These are phyloP conservation scores for Cylindrodendrum hubeiense DNA, from an alignment of 2,329 filamentous ascomycete species.

Conservation along the genomic window DNA sequence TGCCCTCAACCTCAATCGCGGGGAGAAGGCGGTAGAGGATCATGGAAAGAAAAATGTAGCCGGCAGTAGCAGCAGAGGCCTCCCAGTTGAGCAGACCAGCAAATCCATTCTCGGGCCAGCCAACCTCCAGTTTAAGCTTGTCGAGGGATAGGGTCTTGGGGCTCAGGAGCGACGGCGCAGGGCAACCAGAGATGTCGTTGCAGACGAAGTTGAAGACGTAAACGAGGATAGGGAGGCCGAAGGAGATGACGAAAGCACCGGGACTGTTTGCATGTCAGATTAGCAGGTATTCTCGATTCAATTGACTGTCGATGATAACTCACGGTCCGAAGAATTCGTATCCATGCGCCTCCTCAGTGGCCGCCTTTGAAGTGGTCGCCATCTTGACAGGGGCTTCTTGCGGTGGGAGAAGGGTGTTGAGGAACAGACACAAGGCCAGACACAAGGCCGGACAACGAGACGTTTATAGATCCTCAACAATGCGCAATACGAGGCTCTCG, in stretches of 20 bases:
- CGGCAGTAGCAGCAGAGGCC: conserved; percentile 77
- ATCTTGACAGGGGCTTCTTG: conserved; percentile 42
- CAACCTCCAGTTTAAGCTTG: conserved; percentile 82
- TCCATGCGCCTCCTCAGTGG: conserved; percentile 51
- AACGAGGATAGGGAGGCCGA: conserved; percentile 82
- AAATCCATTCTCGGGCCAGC: conserved; percentile 82
- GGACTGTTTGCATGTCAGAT: conserved; percentile 62
- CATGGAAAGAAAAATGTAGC: conserved; percentile 83
- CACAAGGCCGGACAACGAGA: conserved; percentile 2
- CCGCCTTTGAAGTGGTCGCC: conserved; percentile 46
- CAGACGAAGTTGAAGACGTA: conserved; percentile 87
- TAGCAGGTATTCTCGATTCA: conserved; percentile 1
- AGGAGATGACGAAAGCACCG: conserved; percentile 82
- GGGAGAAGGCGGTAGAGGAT: conserved; percentile 83
- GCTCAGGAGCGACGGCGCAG: conserved; percentile 82
- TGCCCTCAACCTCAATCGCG: conserved; percentile 78
- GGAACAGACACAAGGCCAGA: not conserved
- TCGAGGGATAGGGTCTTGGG: conserved; percentile 79
- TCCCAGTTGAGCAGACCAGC: conserved; percentile 77
- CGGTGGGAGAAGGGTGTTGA: conserved; percentile 18
- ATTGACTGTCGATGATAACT: conserved; percentile 37
- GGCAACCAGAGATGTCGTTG: conserved; percentile 94
- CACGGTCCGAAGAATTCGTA: conserved; percentile 68
- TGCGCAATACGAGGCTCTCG: not conserved
- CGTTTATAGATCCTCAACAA: conserved; percentile 6